phyloP scores from a whole-genome alignment of 306 rosid genomes.

The Acacia crassicarpa region DNA sequence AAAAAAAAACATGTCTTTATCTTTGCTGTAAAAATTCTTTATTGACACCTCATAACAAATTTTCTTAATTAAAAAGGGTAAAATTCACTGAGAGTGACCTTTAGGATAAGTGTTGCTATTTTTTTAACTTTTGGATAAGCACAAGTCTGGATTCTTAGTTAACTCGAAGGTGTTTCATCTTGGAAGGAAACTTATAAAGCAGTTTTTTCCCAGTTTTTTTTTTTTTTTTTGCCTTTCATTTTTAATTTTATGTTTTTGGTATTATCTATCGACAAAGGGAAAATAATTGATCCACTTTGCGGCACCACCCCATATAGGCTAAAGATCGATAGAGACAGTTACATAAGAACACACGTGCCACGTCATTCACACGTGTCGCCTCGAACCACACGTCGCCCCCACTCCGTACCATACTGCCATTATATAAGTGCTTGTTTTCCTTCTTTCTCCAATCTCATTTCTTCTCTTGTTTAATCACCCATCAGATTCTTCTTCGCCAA shows the following conservation, averaged over 20 bases:
- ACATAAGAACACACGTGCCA: slow-evolving; percentile 23
- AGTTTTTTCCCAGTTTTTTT: not conserved
- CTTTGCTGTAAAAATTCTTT: too few species aligned
- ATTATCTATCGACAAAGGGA: not conserved
- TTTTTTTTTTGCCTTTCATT: not conserved
- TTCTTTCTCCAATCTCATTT: not conserved
- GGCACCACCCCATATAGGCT: not conserved
- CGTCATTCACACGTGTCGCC: slow-evolving; percentile 42
- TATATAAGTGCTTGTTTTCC: not conserved
- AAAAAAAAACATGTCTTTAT: too few species aligned
- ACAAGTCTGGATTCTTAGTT: not conserved
- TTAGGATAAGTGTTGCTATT: not conserved
- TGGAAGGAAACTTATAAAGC: not conserved
- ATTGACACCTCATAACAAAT: too few species aligned
- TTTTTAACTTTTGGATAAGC: not conserved
- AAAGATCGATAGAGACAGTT: slow-evolving; percentile 28
- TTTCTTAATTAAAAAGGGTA: not conserved
- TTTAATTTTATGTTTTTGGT: not conserved
- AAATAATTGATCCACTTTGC: not conserved
- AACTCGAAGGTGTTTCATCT: not conserved
- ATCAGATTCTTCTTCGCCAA: slow-evolving; percentile 33
- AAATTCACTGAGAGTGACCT: not conserved
- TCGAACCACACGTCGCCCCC: not conserved
- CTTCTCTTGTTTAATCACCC: not conserved
- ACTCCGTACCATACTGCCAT: not conserved